A percentile compares a stretch with the other conserved stretches of the same genome.
phyloP scores from a whole-genome alignment of 169 alveolate species.

The Miamiensis avidus region DNA sequence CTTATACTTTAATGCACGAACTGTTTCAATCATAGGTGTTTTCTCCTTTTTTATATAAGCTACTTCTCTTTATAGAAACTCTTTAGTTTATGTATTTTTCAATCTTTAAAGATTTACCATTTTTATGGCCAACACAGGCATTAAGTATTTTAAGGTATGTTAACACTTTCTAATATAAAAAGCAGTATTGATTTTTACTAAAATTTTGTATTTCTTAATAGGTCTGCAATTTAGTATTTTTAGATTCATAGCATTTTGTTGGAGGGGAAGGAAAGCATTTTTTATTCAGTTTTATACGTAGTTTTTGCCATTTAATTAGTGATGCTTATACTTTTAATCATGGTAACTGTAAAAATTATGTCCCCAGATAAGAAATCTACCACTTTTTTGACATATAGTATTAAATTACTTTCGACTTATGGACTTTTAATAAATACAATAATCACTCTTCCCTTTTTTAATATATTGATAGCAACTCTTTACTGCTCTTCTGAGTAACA shows the following conservation, averaged over 20 bases:
- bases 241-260: conserved; percentile 8
- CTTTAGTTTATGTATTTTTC: conserved; percentile 37
- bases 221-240: background rate
- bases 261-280: background rate
- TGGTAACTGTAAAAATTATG: conserved; percentile 20
- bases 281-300: background rate
- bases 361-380: conserved; percentile 20
- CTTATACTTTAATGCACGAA: conserved; percentile 37
- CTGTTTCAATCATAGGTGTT: conserved; percentile 19
- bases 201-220: too few species aligned
- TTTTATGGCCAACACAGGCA: conserved; percentile 23
- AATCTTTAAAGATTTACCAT: conserved; percentile 15
- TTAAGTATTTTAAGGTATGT: conserved; percentile 15
- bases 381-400: conserved; percentile 30
- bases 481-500: conserved; percentile 28
- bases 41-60: conserved; percentile 32
- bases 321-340: conserved; percentile 18
- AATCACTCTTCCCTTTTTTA: conserved; percentile 32
- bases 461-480: conserved; percentile 28
- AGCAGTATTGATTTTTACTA: too few species aligned
- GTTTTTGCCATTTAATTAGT: conserved; percentile 14
- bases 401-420: conserved; percentile 32
- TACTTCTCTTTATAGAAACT: conserved; percentile 30
- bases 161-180: background rate
- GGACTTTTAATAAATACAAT: conserved; percentile 35